Conservation (phyloP, 108 stramenopile genomes). For the Bacterosira constricta region DNA sequence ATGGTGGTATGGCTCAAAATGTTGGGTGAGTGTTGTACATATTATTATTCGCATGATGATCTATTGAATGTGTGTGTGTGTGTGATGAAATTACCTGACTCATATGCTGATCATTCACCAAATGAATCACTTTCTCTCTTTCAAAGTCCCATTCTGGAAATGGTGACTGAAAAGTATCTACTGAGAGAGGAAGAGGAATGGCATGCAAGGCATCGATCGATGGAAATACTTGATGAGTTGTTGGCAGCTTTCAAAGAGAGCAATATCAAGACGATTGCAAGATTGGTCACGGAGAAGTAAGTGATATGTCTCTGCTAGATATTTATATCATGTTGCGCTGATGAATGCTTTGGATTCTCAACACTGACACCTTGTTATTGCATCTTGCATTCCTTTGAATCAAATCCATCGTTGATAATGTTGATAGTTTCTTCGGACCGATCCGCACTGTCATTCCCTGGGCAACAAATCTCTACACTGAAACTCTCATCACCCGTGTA, state of each 20-base stretch:
- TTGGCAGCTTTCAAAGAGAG: slow-evolving; percentile 47
- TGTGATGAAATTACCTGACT: too few relatives aligned
- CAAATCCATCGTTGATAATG: too few relatives aligned
- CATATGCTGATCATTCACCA: too few relatives aligned
- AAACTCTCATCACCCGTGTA: slow-evolving; percentile 55
- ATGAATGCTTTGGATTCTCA: too few relatives aligned
- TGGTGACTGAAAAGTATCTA: slow-evolving; percentile 70
- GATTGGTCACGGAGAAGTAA: slow-evolving; percentile 52
- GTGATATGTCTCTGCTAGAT: not conserved
- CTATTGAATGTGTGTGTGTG: too few relatives aligned
- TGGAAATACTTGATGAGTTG: slow-evolving; percentile 59
- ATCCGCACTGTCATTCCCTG: slow-evolving; percentile 58
- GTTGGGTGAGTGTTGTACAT: slow-evolving; percentile 38
- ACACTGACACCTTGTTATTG: too few relatives aligned
- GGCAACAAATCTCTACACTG: slow-evolving; percentile 64
- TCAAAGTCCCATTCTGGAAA: slow-evolving; percentile 53
- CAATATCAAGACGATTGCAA: slow-evolving; percentile 51
- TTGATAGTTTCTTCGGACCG: slow-evolving; percentile 51
- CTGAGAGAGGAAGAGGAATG: slow-evolving; percentile 61
- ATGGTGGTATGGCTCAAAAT: slow-evolving; percentile 69
- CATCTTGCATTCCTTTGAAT: too few relatives aligned
- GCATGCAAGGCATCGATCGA: slow-evolving; percentile 51
- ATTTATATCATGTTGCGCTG: too few relatives aligned
- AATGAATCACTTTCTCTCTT: too few relatives aligned
- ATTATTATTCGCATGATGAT: too few relatives aligned